Conservation (phyloP, 2,329 filamentous ascomycete genomes). For the Phoma sp. region DNA sequence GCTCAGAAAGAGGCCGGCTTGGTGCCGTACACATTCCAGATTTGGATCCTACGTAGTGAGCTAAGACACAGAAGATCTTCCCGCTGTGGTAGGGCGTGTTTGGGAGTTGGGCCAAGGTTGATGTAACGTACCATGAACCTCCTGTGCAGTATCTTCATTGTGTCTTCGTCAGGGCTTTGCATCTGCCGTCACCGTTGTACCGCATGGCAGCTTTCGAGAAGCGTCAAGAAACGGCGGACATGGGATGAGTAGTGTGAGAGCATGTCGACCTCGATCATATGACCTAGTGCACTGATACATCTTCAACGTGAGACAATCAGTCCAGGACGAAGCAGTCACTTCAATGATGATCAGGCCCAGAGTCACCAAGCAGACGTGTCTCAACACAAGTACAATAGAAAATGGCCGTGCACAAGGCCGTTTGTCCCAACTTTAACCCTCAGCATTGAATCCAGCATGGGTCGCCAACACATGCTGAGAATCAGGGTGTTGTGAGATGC, state of each 20-base stretch:
- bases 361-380: no score
- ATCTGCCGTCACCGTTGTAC: neutral
- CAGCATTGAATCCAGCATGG: no score
- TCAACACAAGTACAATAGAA: no score
- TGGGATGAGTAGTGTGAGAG: neutral
- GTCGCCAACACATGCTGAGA: no score
- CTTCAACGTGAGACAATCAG: no score
- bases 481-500: no score
- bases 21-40: constrained; percentile 2
- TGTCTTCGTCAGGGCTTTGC: neutral
- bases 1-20: neutral
- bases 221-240: neutral
- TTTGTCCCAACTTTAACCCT: no score
- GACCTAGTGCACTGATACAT: no score
- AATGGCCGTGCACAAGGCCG: no score
- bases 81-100: constrained; percentile 4
- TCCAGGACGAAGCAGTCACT: no score
- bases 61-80: neutral
- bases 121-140: constrained; percentile 10
- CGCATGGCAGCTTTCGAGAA: neutral
- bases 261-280: neutral
- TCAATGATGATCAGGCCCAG: no score
- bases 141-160: neutral
- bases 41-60: neutral
- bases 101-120: neutral